Evolutionary conservation across 2,329 filamentous ascomycete genomes (phyloP).

Genomic region (Cladosporium sp.): DNA sequence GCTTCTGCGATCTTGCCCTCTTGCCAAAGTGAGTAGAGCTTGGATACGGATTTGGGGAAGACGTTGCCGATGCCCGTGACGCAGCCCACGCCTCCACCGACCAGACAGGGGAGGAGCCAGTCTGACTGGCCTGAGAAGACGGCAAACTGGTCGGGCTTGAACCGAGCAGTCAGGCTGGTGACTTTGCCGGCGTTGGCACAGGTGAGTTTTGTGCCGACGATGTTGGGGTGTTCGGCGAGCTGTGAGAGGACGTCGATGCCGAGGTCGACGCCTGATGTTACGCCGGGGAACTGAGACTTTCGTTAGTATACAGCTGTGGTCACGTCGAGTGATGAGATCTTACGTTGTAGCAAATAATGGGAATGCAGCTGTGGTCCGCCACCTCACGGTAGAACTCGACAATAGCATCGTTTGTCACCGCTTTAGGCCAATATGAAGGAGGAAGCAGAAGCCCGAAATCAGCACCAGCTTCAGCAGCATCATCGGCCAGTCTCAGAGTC

Average conservation of each 20-base stretch:
- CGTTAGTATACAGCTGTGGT: neutral
- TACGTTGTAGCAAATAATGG: constrained; percentile 29
- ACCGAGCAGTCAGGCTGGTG: constrained; percentile 48
- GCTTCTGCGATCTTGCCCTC: constrained; percentile 56
- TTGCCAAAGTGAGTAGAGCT: constrained; percentile 57
- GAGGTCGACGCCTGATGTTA: constrained; percentile 64
- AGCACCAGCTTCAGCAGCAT: constrained; percentile 37
- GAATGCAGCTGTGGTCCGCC: constrained; percentile 32
- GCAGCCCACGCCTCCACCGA: constrained; percentile 45
- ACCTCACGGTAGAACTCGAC: constrained; percentile 37
- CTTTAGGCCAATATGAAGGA: constrained; percentile 40
- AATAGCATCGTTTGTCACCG: constrained; percentile 32
- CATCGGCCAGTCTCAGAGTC: constrained; percentile 34
- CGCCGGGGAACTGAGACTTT: constrained; percentile 54
- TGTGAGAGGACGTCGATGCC: constrained; percentile 58
- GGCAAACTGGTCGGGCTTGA: constrained; percentile 54
- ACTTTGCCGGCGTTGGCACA: constrained; percentile 60
- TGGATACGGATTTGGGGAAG: constrained; percentile 52
- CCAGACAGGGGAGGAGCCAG: constrained; percentile 53
- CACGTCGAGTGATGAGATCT: constrained; percentile 1
- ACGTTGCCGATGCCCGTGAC: constrained; percentile 51
- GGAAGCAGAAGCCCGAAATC: constrained; percentile 37
- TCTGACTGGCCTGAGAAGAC: constrained; percentile 65
- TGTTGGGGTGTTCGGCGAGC: constrained; percentile 51
- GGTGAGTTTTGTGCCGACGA: constrained; percentile 63